Conservation (phyloP, 2,329 filamentous ascomycete species). For the Diaporthe capsici region DNA sequence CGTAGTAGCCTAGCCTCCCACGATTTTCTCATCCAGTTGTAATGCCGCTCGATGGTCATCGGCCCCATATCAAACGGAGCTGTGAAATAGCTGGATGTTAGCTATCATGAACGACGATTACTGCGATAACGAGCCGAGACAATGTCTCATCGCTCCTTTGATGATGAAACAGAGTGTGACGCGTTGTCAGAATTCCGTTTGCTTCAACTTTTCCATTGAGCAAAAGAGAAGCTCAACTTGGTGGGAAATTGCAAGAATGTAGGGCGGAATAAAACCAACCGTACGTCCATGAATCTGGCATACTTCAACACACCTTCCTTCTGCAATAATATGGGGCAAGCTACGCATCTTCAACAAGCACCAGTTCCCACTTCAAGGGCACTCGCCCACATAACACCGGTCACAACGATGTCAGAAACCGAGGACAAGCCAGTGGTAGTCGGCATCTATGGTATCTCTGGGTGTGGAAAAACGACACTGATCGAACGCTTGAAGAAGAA, state of each 20-base stretch:
- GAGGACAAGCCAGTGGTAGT: conserved; percentile 57
- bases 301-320: background rate
- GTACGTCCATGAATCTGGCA: background rate
- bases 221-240: no score
- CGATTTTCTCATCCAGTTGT: background rate
- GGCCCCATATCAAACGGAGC: background rate
- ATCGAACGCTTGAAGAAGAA: conserved; percentile 56
- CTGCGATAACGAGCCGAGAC: background rate
- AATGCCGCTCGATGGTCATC: background rate
- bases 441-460: conserved; percentile 68
- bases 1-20: no score
- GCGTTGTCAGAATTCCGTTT: background rate
- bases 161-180: background rate
- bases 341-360: no score
- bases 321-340: background rate
- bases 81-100: no score
- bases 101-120: background rate
- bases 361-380: background rate
- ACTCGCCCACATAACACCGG: background rate
- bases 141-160: conserved; percentile 2
- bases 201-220: background rate
- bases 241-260: no score
- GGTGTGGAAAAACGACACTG: conserved; percentile 66
- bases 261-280: no score
- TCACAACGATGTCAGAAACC: background rate